Evolutionary conservation across 106 monocot genomes (phyloP), one percentile per base, ranked within the genome.

Genomic region (Phalaenopsis aphrodite): DNA sequence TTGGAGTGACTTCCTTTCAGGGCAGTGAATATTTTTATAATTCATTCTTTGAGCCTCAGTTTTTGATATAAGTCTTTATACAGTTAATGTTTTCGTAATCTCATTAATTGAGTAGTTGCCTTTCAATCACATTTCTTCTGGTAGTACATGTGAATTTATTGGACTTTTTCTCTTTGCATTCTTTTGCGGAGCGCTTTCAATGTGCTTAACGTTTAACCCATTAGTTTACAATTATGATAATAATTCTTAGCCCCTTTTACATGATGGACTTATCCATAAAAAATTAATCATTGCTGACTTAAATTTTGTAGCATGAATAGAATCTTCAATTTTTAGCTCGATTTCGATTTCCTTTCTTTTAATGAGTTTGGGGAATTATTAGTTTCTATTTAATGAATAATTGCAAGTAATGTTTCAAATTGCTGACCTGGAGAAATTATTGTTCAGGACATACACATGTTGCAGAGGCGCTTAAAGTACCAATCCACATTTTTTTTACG

Each of bases 381-480:
- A 76, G 8, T 79, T 67, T 52, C 80, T 82, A 19, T 67, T 39
- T 58, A 73, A 78, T 82, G 64, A 23, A 73, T 37, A 81, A 41
- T 80, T 79, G 18, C 41, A 80, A 77, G 42, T 56, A 75, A 79
- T 55, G 77, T 41, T 77, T 61, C 74, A 7, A 56, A 82, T 76
- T 89, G 55, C 75, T 89, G 78, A 89, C 77, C 48, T 82, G 66
- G 81, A 83, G 56, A 84, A 61, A 86, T 85, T 36, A 68, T 90
- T 92, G 73, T 86, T 86, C 87, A 93, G 95, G 95, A 75, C 95
- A 95, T 79, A 95, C 89, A 30, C 92, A 95, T 91, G 95, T 95
- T 81, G 95, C 95, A 38, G 95, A 95, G 84, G 92, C 92, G 7
- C 85, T 95, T 55, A 92, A 93, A 83, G 80, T 95, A 86, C 95